Conservation (phyloP, 2,329 filamentous ascomycete genomes). For the Chaetomiaceae sp. region DNA sequence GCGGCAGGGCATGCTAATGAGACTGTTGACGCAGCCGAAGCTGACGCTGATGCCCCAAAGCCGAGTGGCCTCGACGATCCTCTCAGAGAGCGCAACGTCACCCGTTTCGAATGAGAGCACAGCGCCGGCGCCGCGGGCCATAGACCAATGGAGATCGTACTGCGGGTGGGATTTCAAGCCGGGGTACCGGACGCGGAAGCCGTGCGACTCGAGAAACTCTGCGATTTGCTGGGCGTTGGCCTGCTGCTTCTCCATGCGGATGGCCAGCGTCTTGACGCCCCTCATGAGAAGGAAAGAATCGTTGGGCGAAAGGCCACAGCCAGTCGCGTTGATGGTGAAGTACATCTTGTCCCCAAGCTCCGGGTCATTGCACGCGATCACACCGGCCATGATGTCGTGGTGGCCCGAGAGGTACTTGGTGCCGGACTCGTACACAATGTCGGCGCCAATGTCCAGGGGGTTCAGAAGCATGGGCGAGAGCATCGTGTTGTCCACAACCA, state of each 20-base stretch:
- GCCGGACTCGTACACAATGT: conserved; percentile 95
- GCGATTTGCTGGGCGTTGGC: conserved; percentile 86
- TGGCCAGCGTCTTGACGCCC: conserved; percentile 92
- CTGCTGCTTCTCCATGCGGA: conserved; percentile 99
- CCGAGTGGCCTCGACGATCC: conserved; percentile 88
- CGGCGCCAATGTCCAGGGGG: conserved; percentile 88
- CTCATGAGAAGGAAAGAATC: conserved; percentile 95
- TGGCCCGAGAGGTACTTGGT: conserved; percentile 98
- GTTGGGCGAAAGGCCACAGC: conserved; percentile 89
- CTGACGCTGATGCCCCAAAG: conserved; percentile 95
- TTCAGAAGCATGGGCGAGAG: conserved; percentile 91
- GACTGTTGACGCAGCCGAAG: conserved; percentile 95
- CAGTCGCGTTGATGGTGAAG: conserved; percentile 95
- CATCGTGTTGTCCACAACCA: conserved; percentile 98
- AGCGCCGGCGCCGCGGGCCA: conserved; percentile 89
- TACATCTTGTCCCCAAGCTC: conserved; percentile 82
- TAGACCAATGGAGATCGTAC: conserved; percentile 92
- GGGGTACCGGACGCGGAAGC: conserved; percentile 93
- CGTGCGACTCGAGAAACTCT: conserved; percentile 82
- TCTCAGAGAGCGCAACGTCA: conserved; percentile 74
- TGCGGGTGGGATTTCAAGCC: conserved; percentile 93
- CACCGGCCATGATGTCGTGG: conserved; percentile 98
- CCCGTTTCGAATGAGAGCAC: conserved; percentile 96
- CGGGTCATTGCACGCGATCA: conserved; percentile 84
- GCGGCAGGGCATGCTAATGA: conserved; percentile 98